A percentile compares a stretch with the other conserved stretches of the same genome.
These are phyloP conservation scores for Candida glaebosa DNA, from an alignment of 805 yeast genomes.

Conservation along the genomic window DNA sequence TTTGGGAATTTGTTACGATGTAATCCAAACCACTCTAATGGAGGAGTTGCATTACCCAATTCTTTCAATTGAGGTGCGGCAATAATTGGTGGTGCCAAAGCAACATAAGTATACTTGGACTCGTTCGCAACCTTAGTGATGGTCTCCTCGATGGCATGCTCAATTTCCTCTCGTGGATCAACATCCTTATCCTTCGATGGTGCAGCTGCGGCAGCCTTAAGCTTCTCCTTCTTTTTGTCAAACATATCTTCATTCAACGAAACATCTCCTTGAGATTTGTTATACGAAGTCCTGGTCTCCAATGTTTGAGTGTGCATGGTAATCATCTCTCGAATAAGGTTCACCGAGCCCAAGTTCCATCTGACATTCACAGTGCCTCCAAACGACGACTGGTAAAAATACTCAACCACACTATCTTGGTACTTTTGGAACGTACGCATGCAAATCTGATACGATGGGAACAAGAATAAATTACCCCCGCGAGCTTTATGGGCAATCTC, in stretches of 20 bases:
- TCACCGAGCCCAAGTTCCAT: slow-evolving; percentile 92
- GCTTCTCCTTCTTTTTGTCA: slow-evolving; percentile 12
- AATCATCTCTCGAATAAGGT: slow-evolving; percentile 90
- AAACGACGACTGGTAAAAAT: slow-evolving; percentile 66
- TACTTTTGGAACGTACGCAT: slow-evolving; percentile 73
- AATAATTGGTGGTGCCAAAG: slow-evolving; percentile 74
- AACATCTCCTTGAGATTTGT: slow-evolving; percentile 10
- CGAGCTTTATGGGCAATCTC: slow-evolving; percentile 51
- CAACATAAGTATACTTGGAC: slow-evolving; percentile 50
- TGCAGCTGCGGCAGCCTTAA: slow-evolving; percentile 3
- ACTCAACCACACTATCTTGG: slow-evolving; percentile 55
- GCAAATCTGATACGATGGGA: slow-evolving; percentile 70
- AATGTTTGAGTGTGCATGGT: slow-evolving; percentile 76
- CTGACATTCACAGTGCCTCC: slow-evolving; percentile 88
- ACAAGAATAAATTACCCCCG: slow-evolving; percentile 77
- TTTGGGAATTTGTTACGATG: slow-evolving; percentile 85
- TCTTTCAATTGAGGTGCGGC: slow-evolving; percentile 89
- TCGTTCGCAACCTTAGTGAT: slow-evolving; percentile 33
- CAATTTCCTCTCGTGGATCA: slow-evolving; percentile 25
- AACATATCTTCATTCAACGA: slow-evolving; percentile 24
- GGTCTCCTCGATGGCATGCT: slow-evolving; percentile 35
- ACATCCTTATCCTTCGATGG: slow-evolving; percentile 10
- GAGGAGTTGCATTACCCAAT: slow-evolving; percentile 96
- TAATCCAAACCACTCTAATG: slow-evolving; percentile 96
- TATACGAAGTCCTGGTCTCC: slow-evolving; percentile 49